Conservation (phyloP, 495 filamentous ascomycete species). For the Neurospora sp. region DNA sequence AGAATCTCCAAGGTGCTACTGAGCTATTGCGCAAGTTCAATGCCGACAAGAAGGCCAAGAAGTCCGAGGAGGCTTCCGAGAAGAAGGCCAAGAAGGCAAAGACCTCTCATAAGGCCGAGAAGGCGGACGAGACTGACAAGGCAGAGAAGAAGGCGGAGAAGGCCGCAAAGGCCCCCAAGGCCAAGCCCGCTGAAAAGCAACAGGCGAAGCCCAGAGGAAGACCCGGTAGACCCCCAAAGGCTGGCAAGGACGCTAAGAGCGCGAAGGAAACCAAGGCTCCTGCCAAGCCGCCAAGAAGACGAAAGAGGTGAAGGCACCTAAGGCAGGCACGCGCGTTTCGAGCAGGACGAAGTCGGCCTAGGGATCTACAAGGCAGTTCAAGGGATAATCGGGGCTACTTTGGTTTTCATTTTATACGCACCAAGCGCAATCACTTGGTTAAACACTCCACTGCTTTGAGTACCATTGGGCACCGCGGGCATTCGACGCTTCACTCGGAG, state of each 20-base stretch:
- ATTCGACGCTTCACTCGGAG: neutral
- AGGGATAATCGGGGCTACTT: neutral
- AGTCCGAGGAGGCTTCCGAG: constrained; percentile 2
- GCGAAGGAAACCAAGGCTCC: neutral
- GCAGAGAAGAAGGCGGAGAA: constrained; percentile 7
- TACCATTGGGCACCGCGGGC: neutral
- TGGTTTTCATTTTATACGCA: neutral
- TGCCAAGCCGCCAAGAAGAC: neutral
- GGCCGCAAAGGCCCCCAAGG: constrained; percentile 2
- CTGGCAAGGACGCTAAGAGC: neutral
- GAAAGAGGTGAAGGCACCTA: neutral
- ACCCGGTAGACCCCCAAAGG: neutral
- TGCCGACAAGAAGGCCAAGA: constrained; percentile 15
- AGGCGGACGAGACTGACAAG: constrained; percentile 1
- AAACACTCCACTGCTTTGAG: neutral
- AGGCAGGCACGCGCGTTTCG: neutral
- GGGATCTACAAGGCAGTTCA: neutral
- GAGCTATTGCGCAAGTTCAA: constrained; percentile 20
- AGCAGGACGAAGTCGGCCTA: neutral
- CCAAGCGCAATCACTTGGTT: neutral
- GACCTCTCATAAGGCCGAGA: neutral
- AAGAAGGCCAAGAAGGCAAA: constrained; percentile 1
- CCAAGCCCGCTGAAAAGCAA: neutral
- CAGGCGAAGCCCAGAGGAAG: neutral
- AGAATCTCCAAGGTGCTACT: constrained; percentile 17